phyloP scores from a whole-genome alignment of 441 rosid species.

The Populus hybrid region DNA sequence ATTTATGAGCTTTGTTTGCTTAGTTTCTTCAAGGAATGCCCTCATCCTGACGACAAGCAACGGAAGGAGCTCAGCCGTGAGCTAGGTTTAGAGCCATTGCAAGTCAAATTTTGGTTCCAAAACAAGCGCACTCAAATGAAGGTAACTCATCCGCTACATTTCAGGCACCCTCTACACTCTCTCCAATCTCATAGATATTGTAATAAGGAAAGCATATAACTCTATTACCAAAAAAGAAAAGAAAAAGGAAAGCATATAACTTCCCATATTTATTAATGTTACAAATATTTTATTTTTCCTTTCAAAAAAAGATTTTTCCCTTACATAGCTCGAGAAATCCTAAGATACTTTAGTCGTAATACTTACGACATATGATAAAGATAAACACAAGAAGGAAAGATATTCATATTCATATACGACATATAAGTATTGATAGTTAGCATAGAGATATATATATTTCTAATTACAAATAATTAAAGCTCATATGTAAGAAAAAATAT shows the following conservation, averaged over 20 bases:
- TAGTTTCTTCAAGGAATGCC: slow-evolving; percentile 92
- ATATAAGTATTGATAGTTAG: too few relatives aligned
- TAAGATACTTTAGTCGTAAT: too few relatives aligned
- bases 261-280: background rate
- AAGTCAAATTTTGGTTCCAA: slow-evolving; percentile 98
- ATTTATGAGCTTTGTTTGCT: background rate
- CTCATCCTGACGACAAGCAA: slow-evolving; percentile 98
- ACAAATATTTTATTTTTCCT: background rate
- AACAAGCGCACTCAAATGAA: slow-evolving; percentile 99
- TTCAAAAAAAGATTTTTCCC: background rate
- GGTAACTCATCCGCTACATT: slow-evolving; percentile 36
- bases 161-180: background rate
- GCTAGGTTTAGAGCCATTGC: slow-evolving; percentile 81
- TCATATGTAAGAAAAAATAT: background rate
- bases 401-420: too few relatives aligned
- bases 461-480: background rate
- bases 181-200: background rate
- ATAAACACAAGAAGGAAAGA: too few relatives aligned
- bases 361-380: too few relatives aligned
- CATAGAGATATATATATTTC: background rate
- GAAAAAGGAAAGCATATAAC: background rate
- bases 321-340: too few relatives aligned
- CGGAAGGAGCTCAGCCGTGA: slow-evolving; percentile 83
- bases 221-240: too few relatives aligned
- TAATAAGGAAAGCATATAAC: background rate